phyloP scores from a whole-genome alignment of 148 eudicot genomes.

The Linanthus parryae region DNA sequence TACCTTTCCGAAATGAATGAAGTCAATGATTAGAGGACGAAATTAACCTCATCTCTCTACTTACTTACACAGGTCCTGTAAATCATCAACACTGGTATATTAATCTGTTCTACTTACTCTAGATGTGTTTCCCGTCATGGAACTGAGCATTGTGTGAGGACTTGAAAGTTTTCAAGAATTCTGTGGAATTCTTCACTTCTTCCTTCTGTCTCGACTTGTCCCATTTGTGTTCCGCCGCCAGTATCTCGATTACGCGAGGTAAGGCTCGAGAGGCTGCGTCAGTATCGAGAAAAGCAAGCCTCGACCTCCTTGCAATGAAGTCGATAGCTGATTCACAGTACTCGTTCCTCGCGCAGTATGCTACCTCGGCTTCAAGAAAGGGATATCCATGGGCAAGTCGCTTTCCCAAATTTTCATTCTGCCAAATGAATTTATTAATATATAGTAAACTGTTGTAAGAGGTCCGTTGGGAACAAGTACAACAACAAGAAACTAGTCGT shows the following conservation, averaged over 20 bases:
- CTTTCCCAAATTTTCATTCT: conserved; percentile 95
- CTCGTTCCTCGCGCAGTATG: conserved; percentile 92
- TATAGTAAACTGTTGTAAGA: no score
- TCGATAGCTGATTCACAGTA: conserved; percentile 93
- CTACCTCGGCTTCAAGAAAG: conserved; percentile 93
- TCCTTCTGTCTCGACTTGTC: conserved; percentile 62
- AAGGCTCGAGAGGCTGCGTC: conserved; percentile 80
- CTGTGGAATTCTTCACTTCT: conserved; percentile 49
- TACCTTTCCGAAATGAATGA: no score
- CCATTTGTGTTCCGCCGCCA: conserved; percentile 87
- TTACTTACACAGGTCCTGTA: no score
- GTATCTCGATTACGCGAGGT: conserved; percentile 71
- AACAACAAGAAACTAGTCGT: no score
- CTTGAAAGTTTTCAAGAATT: conserved; percentile 82
- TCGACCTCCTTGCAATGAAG: conserved; percentile 85
- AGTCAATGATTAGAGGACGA: no score
- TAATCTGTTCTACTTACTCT: conserved; percentile 33
- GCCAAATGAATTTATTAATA: no score
- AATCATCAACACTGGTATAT: no score
- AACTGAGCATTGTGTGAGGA: conserved; percentile 92
- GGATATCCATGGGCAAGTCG: conserved; percentile 99
- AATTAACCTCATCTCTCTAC: no score
- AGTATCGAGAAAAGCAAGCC: conserved; percentile 97
- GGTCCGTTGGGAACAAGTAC: no score
- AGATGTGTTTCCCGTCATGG: conserved; percentile 85